Evolutionary conservation across 2,329 filamentous ascomycete genomes (phyloP).

Genomic region (Pseudogymnoascus sp.): DNA sequence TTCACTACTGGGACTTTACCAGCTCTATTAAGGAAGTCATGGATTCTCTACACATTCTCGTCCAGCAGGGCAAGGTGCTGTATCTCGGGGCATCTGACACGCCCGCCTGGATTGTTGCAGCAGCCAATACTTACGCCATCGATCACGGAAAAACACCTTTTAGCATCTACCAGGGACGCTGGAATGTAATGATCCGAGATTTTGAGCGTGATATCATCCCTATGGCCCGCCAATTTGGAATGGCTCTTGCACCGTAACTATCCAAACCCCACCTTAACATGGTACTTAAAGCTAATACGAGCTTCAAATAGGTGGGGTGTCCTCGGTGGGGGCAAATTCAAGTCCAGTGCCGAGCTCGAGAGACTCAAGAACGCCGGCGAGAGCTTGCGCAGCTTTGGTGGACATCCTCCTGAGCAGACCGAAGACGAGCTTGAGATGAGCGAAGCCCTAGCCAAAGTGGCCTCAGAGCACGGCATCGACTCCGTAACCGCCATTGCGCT

Average conservation of each 20-base stretch:
- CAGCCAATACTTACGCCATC: conserved; percentile 60
- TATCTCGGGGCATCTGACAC: conserved; percentile 62
- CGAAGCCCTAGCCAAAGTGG: conserved; percentile 39
- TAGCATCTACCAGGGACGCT: conserved; percentile 58
- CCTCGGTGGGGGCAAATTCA: conserved; percentile 41
- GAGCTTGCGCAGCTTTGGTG: conserved; percentile 21
- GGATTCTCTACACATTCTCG: conserved; percentile 56
- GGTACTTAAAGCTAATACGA: not conserved
- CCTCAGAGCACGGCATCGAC: conserved; percentile 42
- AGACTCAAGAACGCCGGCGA: conserved; percentile 29
- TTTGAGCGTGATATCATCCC: conserved; percentile 56
- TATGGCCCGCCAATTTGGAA: conserved; percentile 49
- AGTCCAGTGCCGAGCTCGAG: conserved; percentile 21
- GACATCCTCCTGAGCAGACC: conserved; percentile 29
- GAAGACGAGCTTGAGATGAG: conserved; percentile 44
- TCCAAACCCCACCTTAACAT: not conserved
- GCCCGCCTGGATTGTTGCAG: conserved; percentile 60
- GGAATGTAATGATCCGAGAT: conserved; percentile 54
- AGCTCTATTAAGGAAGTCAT: conserved; percentile 58
- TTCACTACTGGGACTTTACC: conserved; percentile 41
- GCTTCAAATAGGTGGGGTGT: conserved; percentile 37
- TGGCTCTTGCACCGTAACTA: conserved; percentile 40
- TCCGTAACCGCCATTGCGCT: conserved; percentile 56
- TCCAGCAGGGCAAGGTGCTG: conserved; percentile 52
- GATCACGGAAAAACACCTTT: conserved; percentile 63